These are phyloP conservation scores for Cadophora malorum DNA, from an alignment of 2,329 filamentous ascomycete genomes.

Conservation along the genomic window DNA sequence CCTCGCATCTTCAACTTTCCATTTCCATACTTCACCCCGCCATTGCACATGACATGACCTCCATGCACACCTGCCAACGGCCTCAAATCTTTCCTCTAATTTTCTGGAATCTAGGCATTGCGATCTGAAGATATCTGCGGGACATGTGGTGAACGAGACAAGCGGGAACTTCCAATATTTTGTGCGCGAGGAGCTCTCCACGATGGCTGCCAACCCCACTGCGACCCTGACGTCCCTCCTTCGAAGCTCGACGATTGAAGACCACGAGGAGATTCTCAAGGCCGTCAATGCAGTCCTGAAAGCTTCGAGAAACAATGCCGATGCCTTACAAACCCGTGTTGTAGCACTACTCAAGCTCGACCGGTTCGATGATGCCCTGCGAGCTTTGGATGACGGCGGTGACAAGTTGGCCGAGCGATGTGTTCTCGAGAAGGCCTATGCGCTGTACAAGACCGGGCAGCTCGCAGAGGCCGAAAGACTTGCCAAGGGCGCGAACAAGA, in stretches of 20 bases:
- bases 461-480: conserved; percentile 65
- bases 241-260: conserved; percentile 62
- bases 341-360: conserved; percentile 83
- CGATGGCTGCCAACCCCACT: conserved; percentile 44
- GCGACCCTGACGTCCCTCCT: conserved; percentile 49
- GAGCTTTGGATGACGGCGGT: conserved; percentile 69
- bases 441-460: conserved; percentile 80
- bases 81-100: background rate
- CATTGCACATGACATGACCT: conserved; percentile 19
- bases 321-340: conserved; percentile 72
- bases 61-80: background rate
- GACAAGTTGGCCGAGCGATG: conserved; percentile 66
- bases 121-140: background rate
- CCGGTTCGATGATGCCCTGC: conserved; percentile 78
- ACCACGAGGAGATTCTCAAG: conserved; percentile 77
- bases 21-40: background rate
- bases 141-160: conserved; percentile 4
- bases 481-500: conserved; percentile 31
- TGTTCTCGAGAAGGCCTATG: conserved; percentile 76
- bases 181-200: conserved; percentile 19
- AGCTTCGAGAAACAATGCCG: conserved; percentile 60
- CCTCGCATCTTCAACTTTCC: background rate
- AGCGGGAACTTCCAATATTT: background rate
- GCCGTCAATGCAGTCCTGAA: conserved; percentile 67
- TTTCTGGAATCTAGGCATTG: background rate